Percentiles rank a stretch among this genome's conserved stretches.
Conservation (phyloP, 345 rosid genomes). For the Murraya paniculata region DNA sequence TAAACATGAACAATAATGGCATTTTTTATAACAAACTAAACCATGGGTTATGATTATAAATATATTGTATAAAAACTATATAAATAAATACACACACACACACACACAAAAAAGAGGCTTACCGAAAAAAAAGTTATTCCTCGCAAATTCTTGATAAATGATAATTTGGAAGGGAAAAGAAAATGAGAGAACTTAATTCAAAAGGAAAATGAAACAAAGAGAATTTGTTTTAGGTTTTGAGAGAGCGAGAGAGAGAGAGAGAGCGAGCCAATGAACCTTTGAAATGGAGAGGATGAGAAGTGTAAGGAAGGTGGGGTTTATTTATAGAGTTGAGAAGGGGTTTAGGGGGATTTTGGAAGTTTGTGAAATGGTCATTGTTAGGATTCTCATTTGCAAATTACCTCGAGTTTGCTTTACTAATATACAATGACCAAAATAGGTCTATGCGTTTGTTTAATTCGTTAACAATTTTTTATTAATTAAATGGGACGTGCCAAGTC, state of each 20-base stretch:
- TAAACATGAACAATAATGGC: not conserved
- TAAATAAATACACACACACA: not conserved
- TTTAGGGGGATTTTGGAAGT: conserved; percentile 14
- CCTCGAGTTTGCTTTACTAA: not conserved
- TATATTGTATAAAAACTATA: not conserved
- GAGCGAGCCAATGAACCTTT: not conserved
- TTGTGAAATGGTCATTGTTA: not conserved
- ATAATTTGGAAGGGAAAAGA: not conserved
- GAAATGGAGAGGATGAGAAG: not conserved
- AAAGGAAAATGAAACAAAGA: not conserved
- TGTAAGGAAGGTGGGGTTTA: not conserved
- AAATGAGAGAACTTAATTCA: not conserved
- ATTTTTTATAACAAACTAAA: not conserved
- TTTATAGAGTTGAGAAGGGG: conserved; percentile 15
- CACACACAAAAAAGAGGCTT: not conserved
- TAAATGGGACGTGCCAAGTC: not conserved
- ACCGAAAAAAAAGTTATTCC: not conserved
- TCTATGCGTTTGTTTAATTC: not conserved
- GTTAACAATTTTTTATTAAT: not conserved
- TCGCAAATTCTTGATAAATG: not conserved
- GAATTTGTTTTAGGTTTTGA: not conserved
- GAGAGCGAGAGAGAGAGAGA: not conserved
- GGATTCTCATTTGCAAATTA: conserved; percentile 4
- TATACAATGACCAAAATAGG: not conserved
- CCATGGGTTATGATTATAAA: not conserved